Conservation (phyloP, 78 protist species). For the Chrysochromulina tobinii region DNA sequence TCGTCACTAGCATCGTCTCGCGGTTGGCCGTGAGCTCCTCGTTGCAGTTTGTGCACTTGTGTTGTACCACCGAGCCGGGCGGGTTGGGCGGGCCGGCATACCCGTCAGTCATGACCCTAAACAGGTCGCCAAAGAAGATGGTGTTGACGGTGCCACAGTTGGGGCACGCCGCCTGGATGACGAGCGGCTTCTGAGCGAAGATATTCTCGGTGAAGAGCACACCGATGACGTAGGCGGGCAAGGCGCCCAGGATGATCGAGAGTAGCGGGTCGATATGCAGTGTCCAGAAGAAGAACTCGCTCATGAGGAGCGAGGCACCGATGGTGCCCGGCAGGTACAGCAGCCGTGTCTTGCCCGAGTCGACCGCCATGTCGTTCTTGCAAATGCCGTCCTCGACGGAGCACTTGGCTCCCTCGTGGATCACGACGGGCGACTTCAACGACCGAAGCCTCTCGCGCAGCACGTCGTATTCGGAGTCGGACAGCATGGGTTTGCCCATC, state of each 20-base stretch:
- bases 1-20: too few relatives aligned
- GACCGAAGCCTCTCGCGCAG: not conserved
- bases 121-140: constrained; percentile 9
- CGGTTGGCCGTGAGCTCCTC: too few relatives aligned
- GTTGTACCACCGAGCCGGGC: too few relatives aligned
- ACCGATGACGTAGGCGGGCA: not conserved
- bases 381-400: not conserved
- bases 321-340: not conserved
- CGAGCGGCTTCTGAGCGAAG: not conserved
- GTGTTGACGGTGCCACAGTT: not conserved
- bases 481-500: not conserved
- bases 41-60: too few relatives aligned
- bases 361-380: not conserved
- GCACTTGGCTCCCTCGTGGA: not conserved
- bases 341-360: not conserved
- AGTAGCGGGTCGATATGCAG: not conserved
- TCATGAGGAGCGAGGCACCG: not conserved
- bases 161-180: not conserved
- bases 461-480: not conserved
- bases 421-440: not conserved
- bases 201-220: not conserved
- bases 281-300: not conserved
- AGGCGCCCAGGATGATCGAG: not conserved
- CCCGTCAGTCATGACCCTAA: not conserved
- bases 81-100: too few relatives aligned